Percentiles rank a stretch among this genome's conserved stretches.
Evolutionary conservation across 1,139 yeast species (phyloP).

Genomic region (Debaryomycetaceae sp.): DNA sequence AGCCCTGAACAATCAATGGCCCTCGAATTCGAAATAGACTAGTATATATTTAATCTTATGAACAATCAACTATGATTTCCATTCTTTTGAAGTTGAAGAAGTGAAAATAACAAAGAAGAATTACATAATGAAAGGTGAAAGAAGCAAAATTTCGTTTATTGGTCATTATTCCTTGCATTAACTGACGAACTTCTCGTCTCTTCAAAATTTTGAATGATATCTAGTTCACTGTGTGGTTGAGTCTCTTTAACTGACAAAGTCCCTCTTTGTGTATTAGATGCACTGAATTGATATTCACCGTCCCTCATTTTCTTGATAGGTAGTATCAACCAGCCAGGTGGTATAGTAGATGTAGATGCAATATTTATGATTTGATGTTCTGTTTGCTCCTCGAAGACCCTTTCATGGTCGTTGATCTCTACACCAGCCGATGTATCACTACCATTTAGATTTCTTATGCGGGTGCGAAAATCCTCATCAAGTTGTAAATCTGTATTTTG

Average conservation of each 20-base stretch:
- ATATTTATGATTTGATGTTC: constrained; percentile 19
- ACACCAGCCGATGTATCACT: not conserved
- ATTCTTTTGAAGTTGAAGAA: too few relatives aligned
- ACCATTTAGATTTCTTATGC: not conserved
- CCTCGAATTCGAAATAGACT: constrained; percentile 31
- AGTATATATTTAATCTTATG: constrained; percentile 2
- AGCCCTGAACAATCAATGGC: constrained; percentile 12
- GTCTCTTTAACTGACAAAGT: constrained; percentile 10
- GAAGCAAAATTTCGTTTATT: not conserved
- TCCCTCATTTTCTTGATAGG: constrained; percentile 18
- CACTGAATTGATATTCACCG: constrained; percentile 16
- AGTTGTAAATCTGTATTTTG: constrained; percentile 2
- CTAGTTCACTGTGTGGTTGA: not conserved
- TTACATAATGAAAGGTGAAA: not conserved
- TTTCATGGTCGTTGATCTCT: not conserved
- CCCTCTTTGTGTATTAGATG: constrained; percentile 16
- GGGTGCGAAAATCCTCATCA: not conserved
- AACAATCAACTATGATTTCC: not conserved
- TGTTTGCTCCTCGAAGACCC: not conserved
- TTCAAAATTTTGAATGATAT: not conserved
- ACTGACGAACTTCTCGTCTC: not conserved
- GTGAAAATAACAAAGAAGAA: not conserved
- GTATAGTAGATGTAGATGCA: constrained; percentile 26
- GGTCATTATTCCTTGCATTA: not conserved
- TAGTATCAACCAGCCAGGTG: constrained; percentile 34